Percentiles rank a stretch among this genome's conserved stretches.
phyloP scores from a whole-genome alignment of 1,139 yeast species.

The Yamadazyma atmosphaerica region DNA sequence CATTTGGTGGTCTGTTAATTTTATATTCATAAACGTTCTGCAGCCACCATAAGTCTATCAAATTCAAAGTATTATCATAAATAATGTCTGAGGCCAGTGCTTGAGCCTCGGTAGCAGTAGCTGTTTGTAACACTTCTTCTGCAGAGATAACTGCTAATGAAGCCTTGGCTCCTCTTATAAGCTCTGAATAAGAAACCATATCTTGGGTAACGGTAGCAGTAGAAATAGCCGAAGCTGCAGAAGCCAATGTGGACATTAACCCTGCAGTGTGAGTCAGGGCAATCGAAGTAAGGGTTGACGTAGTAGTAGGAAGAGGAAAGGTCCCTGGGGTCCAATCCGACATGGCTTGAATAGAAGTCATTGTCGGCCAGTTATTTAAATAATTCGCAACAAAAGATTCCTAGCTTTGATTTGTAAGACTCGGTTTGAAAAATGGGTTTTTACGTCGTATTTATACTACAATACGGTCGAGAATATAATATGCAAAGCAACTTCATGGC shows the following conservation, averaged over 20 bases:
- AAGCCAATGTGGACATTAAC: constrained; percentile 16
- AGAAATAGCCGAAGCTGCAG: constrained; percentile 16
- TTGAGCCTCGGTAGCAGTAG: constrained; percentile 28
- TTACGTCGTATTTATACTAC: too few relatives aligned
- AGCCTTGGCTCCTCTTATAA: constrained; percentile 37
- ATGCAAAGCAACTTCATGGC: too few relatives aligned
- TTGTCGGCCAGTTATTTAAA: background rate
- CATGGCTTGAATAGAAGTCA: background rate
- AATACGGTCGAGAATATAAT: too few relatives aligned
- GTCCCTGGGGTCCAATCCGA: background rate
- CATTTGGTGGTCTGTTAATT: constrained; percentile 30
- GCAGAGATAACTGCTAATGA: constrained; percentile 37
- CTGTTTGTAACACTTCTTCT: constrained; percentile 39
- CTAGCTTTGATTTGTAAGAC: too few relatives aligned
- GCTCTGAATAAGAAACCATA: constrained; percentile 22
- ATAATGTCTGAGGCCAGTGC: constrained; percentile 35
- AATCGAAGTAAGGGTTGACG: constrained; percentile 20
- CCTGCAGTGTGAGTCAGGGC: constrained; percentile 23
- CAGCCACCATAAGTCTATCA: constrained; percentile 28
- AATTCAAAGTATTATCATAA: constrained; percentile 34
- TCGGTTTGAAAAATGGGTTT: too few relatives aligned
- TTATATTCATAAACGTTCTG: constrained; percentile 21
- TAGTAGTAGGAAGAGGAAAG: constrained; percentile 4
- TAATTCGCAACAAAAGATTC: too few relatives aligned
- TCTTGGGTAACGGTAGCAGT: constrained; percentile 13